A percentile compares a stretch with the other conserved stretches of the same genome.
Evolutionary conservation across 345 rosid genomes (phyloP).

Genomic region (Mallotus nudiflorus): DNA sequence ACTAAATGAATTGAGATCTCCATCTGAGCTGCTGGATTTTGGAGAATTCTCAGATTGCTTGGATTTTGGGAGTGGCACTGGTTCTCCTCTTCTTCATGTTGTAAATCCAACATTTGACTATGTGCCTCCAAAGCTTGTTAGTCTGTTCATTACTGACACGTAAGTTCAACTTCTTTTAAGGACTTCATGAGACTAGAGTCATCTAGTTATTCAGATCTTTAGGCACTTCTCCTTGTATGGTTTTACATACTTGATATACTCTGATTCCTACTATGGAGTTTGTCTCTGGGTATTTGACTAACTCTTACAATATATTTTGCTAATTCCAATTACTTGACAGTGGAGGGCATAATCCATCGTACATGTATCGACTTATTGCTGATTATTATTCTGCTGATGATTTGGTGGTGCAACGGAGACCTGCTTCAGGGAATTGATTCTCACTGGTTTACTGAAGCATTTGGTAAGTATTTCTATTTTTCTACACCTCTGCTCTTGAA

Average conservation of each 20-base stretch:
- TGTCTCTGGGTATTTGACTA: neutral
- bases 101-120: slow-evolving; percentile 94
- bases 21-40: slow-evolving; percentile 91
- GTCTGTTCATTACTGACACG: slow-evolving; percentile 96
- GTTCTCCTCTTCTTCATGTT: slow-evolving; percentile 84
- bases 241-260: neutral
- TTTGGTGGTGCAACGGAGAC: slow-evolving; percentile 65
- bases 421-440: slow-evolving; percentile 29
- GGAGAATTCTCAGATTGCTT: slow-evolving; percentile 98
- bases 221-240: neutral
- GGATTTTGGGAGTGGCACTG: slow-evolving; percentile 66
- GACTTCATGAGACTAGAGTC: neutral
- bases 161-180: slow-evolving; percentile 44
- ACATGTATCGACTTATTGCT: slow-evolving; percentile 93
- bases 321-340: slow-evolving; percentile 41
- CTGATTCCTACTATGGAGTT: neutral
- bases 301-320: neutral
- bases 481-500: no score
- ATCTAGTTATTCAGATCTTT: neutral
- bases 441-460: neutral
- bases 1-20: slow-evolving; percentile 92
- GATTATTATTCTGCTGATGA: slow-evolving; percentile 98
- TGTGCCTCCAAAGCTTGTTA: slow-evolving; percentile 95
- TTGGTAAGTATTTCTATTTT: neutral
- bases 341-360: slow-evolving; percentile 97